phyloP scores from a whole-genome alignment of 2,329 filamentous ascomycete genomes.

The Aspergillus neotritici region DNA sequence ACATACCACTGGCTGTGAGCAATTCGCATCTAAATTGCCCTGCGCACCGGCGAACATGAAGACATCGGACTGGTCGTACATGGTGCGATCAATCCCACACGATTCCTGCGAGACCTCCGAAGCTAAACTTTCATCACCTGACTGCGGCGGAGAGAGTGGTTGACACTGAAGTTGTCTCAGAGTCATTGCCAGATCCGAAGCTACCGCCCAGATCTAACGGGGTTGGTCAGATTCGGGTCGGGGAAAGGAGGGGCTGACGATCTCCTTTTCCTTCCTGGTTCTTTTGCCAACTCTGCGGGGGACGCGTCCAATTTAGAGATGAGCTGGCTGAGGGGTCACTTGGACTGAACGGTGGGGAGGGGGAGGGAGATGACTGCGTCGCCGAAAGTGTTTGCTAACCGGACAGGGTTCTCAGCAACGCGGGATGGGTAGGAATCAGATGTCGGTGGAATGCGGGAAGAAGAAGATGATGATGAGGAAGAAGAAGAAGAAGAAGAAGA shows the following conservation, averaged over 20 bases:
- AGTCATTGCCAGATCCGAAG: conserved; percentile 1
- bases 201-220: not conserved
- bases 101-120: conserved; percentile 13
- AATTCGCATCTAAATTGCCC: conserved; percentile 4
- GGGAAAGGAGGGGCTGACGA: too few species aligned
- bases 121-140: conserved; percentile 18
- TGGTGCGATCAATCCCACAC: conserved; percentile 11
- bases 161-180: conserved; percentile 15
- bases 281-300: too few species aligned
- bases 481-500: conserved; percentile 8
- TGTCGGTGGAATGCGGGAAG: not conserved
- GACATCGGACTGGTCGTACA: conserved; percentile 8
- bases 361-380: too few species aligned
- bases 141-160: conserved; percentile 28
- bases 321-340: too few species aligned
- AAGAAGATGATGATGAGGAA: not conserved
- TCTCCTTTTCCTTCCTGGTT: too few species aligned
- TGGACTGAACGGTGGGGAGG: too few species aligned
- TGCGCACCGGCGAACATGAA: conserved; percentile 5
- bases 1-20: conserved; percentile 19
- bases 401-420: not conserved
- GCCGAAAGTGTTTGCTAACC: too few species aligned
- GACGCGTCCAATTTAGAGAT: too few species aligned
- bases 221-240: too few species aligned
- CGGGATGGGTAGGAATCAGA: not conserved